phyloP scores from a whole-genome alignment of 768 basidiomycete genomes.

The Mrakia gelida region DNA sequence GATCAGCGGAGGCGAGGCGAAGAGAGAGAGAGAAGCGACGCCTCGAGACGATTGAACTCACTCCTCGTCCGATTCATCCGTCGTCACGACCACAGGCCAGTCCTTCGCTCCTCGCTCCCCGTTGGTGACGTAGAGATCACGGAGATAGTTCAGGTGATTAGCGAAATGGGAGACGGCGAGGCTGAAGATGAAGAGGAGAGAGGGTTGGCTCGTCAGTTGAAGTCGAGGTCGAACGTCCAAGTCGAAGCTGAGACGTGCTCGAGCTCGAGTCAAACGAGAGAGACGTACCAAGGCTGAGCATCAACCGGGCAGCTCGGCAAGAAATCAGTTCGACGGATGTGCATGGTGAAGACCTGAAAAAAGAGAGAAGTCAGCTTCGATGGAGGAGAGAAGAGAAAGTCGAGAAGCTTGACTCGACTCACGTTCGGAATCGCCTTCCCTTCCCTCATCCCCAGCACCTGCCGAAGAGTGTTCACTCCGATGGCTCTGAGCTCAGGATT shows the following conservation, averaged over 20 bases:
- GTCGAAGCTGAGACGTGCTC: not conserved
- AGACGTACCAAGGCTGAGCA: not conserved
- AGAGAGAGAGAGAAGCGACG: not conserved
- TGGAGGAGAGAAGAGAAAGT: not conserved
- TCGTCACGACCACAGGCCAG: not conserved
- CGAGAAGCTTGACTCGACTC: not conserved
- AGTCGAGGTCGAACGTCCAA: no score
- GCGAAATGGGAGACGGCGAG: not conserved
- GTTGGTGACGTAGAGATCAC: not conserved
- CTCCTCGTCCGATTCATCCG: not conserved
- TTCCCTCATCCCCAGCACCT: not conserved
- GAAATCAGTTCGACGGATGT: slow-evolving; percentile 2
- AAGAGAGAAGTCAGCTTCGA: not conserved
- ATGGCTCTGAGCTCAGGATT: not conserved
- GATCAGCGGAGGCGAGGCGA: not conserved
- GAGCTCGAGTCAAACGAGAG: not conserved
- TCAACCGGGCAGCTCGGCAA: not conserved
- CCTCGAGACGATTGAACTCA: not conserved
- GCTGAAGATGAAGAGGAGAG: not conserved
- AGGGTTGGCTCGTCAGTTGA: not conserved
- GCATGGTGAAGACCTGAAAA: not conserved
- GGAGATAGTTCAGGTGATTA: not conserved
- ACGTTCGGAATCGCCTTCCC: not conserved
- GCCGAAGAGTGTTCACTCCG: not conserved
- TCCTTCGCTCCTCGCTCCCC: not conserved